Conservation (phyloP, 257 asterid genomes). For the Parsonsia alboflavescens region DNA sequence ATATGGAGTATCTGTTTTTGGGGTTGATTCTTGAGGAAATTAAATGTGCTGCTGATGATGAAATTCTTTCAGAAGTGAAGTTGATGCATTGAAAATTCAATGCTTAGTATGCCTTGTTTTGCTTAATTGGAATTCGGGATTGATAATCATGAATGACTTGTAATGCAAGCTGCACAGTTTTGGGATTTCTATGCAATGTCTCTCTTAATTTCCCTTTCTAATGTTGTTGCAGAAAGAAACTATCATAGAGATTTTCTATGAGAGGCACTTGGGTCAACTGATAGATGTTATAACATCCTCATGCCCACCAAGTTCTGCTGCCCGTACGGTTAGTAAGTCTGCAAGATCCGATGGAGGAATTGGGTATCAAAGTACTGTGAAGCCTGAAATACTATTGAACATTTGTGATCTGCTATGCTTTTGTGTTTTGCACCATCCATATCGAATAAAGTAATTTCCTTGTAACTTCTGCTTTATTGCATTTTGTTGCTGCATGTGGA, state of each 20-base stretch:
- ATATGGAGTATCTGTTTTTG: not conserved
- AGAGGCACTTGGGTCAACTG: conserved; percentile 76
- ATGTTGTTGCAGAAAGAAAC: conserved; percentile 72
- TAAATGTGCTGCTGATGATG: not conserved
- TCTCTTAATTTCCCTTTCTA: not conserved
- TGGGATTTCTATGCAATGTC: not conserved
- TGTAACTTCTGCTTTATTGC: conserved; percentile 10
- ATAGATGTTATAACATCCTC: conserved; percentile 74
- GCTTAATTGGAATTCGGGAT: not conserved
- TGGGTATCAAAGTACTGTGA: conserved; percentile 43
- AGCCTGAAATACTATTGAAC: conserved; percentile 83
- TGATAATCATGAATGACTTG: not conserved
- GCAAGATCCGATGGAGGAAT: conserved; percentile 40
- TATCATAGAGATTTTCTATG: conserved; percentile 77
- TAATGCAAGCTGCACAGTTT: not conserved
- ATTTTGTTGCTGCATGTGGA: not conserved
- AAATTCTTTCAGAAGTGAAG: not conserved
- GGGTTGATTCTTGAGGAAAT: not conserved
- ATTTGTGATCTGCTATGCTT: conserved; percentile 92
- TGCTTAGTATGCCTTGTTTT: not conserved
- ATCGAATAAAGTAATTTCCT: conserved; percentile 73
- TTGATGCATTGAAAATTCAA: not conserved
- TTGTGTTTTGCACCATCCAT: conserved; percentile 90
- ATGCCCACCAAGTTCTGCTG: conserved; percentile 44
- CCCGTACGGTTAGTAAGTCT: conserved; percentile 32